phyloP scores from a whole-genome alignment of 192 early-diverging fungal species.

The Chytriomyces sp. region DNA sequence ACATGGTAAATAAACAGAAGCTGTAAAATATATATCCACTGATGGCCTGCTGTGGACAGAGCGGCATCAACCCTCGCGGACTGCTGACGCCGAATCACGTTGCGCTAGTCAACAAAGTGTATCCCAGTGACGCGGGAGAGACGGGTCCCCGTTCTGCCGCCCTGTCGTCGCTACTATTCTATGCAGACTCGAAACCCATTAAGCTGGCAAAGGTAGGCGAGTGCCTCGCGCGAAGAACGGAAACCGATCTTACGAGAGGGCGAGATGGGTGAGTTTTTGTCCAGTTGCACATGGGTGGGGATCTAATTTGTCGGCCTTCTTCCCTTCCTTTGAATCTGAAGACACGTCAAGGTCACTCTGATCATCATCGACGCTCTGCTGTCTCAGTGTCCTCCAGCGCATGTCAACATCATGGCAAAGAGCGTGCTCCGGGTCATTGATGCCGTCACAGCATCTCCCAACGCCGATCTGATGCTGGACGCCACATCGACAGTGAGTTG shows the following conservation, averaged over 20 bases:
- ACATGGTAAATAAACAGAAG: too few species aligned
- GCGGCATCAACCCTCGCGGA: conserved; percentile 22
- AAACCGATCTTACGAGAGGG: conserved; percentile 67
- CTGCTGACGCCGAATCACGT: conserved; percentile 46
- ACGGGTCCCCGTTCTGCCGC: conserved; percentile 75
- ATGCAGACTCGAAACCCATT: conserved; percentile 83
- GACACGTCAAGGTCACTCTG: conserved; percentile 71
- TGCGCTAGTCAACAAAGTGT: conserved; percentile 53
- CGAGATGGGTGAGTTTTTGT: conserved; percentile 60
- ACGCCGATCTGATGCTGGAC: conserved; percentile 64
- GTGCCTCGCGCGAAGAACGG: conserved; percentile 75
- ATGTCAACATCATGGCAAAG: conserved; percentile 84
- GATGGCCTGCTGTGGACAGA: conserved; percentile 15
- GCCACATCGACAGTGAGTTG: conserved; percentile 65
- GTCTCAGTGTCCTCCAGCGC: conserved; percentile 64
- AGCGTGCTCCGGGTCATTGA: conserved; percentile 72
- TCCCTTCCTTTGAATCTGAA: conserved; percentile 19
- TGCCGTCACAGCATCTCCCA: conserved; percentile 62
- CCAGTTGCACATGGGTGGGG: neutral
- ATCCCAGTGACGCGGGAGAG: conserved; percentile 63
- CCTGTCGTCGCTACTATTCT: conserved; percentile 87
- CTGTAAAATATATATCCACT: too few species aligned
- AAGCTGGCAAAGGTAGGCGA: conserved; percentile 90
- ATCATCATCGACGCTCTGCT: conserved; percentile 78
- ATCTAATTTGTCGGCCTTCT: neutral